These are phyloP conservation scores for Verticillium albo-atrum DNA, from an alignment of 2,329 filamentous ascomycete genomes.

Conservation along the genomic window DNA sequence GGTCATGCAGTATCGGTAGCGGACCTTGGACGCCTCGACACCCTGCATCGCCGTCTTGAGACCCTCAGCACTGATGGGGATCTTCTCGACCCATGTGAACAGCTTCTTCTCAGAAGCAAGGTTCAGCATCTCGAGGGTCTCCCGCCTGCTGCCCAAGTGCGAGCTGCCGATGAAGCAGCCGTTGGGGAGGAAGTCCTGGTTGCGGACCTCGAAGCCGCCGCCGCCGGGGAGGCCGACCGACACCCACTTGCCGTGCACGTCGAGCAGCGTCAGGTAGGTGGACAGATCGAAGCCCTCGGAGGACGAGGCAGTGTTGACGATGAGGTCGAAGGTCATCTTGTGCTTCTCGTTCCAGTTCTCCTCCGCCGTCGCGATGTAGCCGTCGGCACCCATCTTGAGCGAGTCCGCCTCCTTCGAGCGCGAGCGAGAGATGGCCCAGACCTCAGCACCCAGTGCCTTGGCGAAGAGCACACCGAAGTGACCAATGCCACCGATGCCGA, in stretches of 20 bases:
- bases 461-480: slow-evolving; percentile 69
- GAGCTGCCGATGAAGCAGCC: slow-evolving; percentile 68
- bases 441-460: slow-evolving; percentile 60
- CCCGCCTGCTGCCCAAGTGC: slow-evolving; percentile 65
- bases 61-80: slow-evolving; percentile 69
- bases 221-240: slow-evolving; percentile 77
- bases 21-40: slow-evolving; percentile 66
- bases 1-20: slow-evolving; percentile 72
- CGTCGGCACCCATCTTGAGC: slow-evolving; percentile 54
- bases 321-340: slow-evolving; percentile 66
- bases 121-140: slow-evolving; percentile 69
- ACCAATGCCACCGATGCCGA: slow-evolving; percentile 68
- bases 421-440: slow-evolving; percentile 57
- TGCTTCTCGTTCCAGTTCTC: slow-evolving; percentile 54
- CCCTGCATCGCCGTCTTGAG: slow-evolving; percentile 65
- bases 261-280: slow-evolving; percentile 73
- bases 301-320: slow-evolving; percentile 69
- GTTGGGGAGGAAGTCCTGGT: slow-evolving; percentile 71
- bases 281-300: slow-evolving; percentile 63
- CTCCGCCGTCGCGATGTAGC: slow-evolving; percentile 54
- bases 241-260: slow-evolving; percentile 77
- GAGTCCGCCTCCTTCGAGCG: slow-evolving; percentile 58
- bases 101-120: slow-evolving; percentile 66
- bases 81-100: slow-evolving; percentile 66
- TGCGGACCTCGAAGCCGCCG: slow-evolving; percentile 64